A percentile compares a stretch with the other conserved stretches of the same genome.
These are phyloP conservation scores for Rutstroemia sp. DNA, from an alignment of 2,329 filamentous ascomycete species.

Conservation along the genomic window DNA sequence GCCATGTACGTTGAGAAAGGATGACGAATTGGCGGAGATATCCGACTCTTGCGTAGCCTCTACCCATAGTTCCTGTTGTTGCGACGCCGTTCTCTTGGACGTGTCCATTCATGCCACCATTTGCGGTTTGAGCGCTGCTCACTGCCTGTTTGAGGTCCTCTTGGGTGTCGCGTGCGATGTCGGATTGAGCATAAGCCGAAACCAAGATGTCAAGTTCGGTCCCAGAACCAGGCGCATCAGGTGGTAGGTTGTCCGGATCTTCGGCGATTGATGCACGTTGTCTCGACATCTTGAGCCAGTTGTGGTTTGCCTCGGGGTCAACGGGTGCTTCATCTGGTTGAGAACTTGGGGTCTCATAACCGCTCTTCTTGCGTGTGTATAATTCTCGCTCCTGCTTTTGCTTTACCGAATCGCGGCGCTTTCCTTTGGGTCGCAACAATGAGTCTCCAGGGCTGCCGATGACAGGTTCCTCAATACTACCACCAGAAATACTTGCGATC, in stretches of 20 bases:
- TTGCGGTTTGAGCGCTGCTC: slow-evolving; percentile 55
- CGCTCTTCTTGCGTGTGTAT: slow-evolving; percentile 72
- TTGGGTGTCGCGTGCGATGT: slow-evolving; percentile 65
- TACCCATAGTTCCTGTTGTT: slow-evolving; percentile 50
- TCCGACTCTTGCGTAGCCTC: slow-evolving; percentile 75
- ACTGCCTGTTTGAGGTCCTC: slow-evolving; percentile 74
- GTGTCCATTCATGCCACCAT: slow-evolving; percentile 52
- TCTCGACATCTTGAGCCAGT: slow-evolving; percentile 53
- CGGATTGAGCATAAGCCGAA: slow-evolving; percentile 65
- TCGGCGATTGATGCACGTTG: slow-evolving; percentile 54
- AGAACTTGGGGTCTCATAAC: slow-evolving; percentile 55
- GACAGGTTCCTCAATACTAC: slow-evolving; percentile 57
- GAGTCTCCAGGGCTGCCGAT: slow-evolving; percentile 53
- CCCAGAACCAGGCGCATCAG: slow-evolving; percentile 47
- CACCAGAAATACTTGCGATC: slow-evolving; percentile 73
- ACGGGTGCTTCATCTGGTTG: slow-evolving; percentile 50
- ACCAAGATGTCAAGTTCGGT: slow-evolving; percentile 82
- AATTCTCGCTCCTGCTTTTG: slow-evolving; percentile 84
- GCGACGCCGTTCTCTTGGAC: slow-evolving; percentile 41
- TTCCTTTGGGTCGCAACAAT: slow-evolving; percentile 56
- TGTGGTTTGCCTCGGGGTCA: slow-evolving; percentile 39
- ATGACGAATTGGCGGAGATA: slow-evolving; percentile 80
- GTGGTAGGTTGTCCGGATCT: slow-evolving; percentile 58
- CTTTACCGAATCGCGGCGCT: slow-evolving; percentile 73
- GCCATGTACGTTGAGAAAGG: slow-evolving; percentile 86